Conservation (phyloP, 345 rosid genomes). For the Brassica juncea region DNA sequence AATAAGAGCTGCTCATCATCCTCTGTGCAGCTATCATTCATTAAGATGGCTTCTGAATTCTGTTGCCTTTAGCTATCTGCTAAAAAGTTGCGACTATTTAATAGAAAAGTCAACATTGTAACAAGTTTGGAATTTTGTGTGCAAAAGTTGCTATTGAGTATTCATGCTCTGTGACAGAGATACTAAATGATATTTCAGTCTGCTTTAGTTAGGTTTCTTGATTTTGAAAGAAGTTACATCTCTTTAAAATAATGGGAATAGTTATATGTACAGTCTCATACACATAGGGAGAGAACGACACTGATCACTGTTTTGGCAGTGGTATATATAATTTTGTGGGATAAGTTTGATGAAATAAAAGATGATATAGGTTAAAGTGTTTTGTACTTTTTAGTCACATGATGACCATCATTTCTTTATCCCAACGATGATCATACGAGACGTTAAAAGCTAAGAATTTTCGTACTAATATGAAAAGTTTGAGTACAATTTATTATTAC, state of each 20-base stretch:
- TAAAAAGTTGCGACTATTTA: constrained; percentile 27
- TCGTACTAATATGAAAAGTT: constrained; percentile 15
- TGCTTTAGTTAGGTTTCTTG: constrained; percentile 4
- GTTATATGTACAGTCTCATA: neutral
- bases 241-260: neutral
- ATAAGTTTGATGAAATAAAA: neutral
- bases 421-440: constrained; percentile 22
- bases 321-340: constrained; percentile 3
- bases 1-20: constrained; percentile 14
- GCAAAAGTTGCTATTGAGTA: constrained; percentile 35
- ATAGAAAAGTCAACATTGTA: constrained; percentile 32
- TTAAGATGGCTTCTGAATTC: constrained; percentile 31
- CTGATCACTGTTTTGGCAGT: constrained; percentile 5
- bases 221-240: neutral
- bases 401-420: constrained; percentile 3
- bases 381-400: constrained; percentile 34
- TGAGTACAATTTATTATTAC: neutral
- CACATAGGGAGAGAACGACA: constrained; percentile 21
- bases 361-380: constrained; percentile 8
- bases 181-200: constrained; percentile 18
- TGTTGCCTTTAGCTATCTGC: constrained; percentile 26
- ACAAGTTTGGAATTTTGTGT: constrained; percentile 22
- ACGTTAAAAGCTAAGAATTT: constrained; percentile 25
- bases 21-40: constrained; percentile 6
- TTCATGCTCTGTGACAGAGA: constrained; percentile 40